phyloP scores from a whole-genome alignment of 2,329 filamentous ascomycete genomes.

The Canariomyces notabilis region DNA sequence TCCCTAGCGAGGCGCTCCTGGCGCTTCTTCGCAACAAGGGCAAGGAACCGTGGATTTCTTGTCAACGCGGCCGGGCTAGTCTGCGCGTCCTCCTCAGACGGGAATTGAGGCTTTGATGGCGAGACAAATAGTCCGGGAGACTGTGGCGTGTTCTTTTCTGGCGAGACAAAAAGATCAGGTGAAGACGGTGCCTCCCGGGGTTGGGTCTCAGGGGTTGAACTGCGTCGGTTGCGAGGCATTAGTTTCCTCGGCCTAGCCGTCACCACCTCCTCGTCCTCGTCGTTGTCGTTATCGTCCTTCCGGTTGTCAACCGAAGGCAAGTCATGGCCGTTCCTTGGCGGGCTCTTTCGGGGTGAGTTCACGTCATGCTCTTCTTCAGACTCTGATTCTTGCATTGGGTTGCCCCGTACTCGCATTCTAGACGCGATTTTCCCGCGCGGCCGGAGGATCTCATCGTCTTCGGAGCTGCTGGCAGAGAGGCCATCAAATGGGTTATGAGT shows the following conservation, averaged over 20 bases:
- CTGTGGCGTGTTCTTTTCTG: slow-evolving; percentile 25
- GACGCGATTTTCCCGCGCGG: slow-evolving; percentile 62
- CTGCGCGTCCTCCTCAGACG: slow-evolving; percentile 27
- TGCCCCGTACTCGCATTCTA: slow-evolving; percentile 47
- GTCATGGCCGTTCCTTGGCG: not conserved
- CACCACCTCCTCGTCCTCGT: slow-evolving; percentile 39
- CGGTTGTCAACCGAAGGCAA: slow-evolving; percentile 2
- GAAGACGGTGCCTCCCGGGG: slow-evolving; percentile 23
- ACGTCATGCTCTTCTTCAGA: slow-evolving; percentile 22
- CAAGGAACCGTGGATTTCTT: slow-evolving; percentile 54
- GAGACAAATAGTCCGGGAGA: slow-evolving; percentile 24
- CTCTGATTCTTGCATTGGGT: slow-evolving; percentile 22
- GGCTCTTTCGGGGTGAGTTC: slow-evolving; percentile 2
- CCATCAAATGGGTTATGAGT: slow-evolving; percentile 15
- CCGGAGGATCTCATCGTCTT: slow-evolving; percentile 41
- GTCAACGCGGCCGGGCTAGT: slow-evolving; percentile 42
- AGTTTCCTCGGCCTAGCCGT: slow-evolving; percentile 39
- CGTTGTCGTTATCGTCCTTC: slow-evolving; percentile 30
- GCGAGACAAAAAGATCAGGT: slow-evolving; percentile 22
- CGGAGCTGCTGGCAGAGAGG: slow-evolving; percentile 23
- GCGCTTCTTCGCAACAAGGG: slow-evolving; percentile 68
- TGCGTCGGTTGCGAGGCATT: slow-evolving; percentile 32
- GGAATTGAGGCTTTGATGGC: slow-evolving; percentile 28
- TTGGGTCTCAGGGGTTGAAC: slow-evolving; percentile 31
- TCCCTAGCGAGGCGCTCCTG: slow-evolving; percentile 69